Percentiles rank a stretch among this genome's conserved stretches.
phyloP scores from a whole-genome alignment of 495 filamentous ascomycete genomes.

The Glarea lozoyensis region DNA sequence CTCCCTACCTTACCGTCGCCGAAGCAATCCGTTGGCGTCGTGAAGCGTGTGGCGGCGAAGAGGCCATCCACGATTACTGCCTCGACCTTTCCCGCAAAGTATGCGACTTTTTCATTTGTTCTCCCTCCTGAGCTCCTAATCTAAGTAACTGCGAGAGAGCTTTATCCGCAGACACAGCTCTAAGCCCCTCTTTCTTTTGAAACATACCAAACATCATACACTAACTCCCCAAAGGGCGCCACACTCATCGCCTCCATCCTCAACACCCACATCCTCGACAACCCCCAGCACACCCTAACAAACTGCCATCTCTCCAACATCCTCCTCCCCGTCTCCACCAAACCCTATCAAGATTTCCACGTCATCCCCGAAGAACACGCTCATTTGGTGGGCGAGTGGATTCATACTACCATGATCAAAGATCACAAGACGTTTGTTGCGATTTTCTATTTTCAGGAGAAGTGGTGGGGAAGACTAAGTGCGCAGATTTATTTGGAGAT shows the following conservation, averaged over 20 bases:
- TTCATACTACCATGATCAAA: slow-evolving; percentile 41
- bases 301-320: slow-evolving; percentile 57
- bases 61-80: slow-evolving; percentile 51
- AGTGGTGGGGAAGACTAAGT: slow-evolving; percentile 63
- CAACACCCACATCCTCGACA: slow-evolving; percentile 64
- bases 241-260: slow-evolving; percentile 47
- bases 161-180: no score
- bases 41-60: slow-evolving; percentile 66
- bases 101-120: no score
- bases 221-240: no score
- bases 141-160: no score
- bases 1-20: slow-evolving; percentile 60
- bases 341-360: slow-evolving; percentile 9
- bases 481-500: slow-evolving; percentile 73
- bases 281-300: slow-evolving; percentile 35
- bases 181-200: no score
- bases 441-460: slow-evolving; percentile 46
- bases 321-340: slow-evolving; percentile 53
- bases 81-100: no score
- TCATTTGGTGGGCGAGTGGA: slow-evolving; percentile 39
- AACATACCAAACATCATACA: no score
- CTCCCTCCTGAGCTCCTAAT: no score
- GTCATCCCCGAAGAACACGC: slow-evolving; percentile 15
- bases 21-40: slow-evolving; percentile 60
- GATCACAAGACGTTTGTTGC: slow-evolving; percentile 66